Evolutionary conservation across 768 basidiomycete genomes (phyloP).

Genomic region (Thelephora aurantiotincta): DNA sequence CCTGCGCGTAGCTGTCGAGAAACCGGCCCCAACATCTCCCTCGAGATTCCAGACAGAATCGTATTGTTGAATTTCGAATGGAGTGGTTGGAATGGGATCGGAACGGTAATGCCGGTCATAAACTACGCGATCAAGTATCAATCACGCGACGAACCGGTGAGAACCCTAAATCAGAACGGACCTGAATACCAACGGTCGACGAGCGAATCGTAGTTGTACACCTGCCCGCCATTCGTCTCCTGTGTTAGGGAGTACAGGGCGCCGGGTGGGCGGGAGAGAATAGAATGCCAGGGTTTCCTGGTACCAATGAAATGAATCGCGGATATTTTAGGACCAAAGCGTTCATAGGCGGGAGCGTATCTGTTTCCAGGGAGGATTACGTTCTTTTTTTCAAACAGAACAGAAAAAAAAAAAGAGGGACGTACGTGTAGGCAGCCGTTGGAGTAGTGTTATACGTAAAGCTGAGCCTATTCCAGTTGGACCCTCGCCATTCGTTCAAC

Average conservation of each 20-base stretch:
- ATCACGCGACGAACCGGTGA: too few species aligned
- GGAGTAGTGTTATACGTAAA: slow-evolving; percentile 99
- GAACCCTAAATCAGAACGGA: slow-evolving; percentile 14
- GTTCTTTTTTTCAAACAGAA: not conserved
- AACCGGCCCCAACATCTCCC: slow-evolving; percentile 20
- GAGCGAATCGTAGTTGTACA: slow-evolving; percentile 68
- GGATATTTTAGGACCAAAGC: slow-evolving; percentile 78
- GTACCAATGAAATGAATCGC: slow-evolving; percentile 90
- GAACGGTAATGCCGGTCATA: slow-evolving; percentile 84
- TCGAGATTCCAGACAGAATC: slow-evolving; percentile 62
- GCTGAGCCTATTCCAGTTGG: slow-evolving; percentile 84
- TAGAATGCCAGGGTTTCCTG: slow-evolving; percentile 88
- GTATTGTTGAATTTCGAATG: slow-evolving; percentile 56
- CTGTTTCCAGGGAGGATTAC: slow-evolving; percentile 27
- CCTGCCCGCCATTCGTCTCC: slow-evolving; percentile 23
- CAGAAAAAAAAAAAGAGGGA: slow-evolving; percentile 13
- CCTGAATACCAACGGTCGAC: slow-evolving; percentile 79
- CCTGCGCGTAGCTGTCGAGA: slow-evolving; percentile 13
- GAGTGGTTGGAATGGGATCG: slow-evolving; percentile 19
- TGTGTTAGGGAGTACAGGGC: slow-evolving; percentile 16
- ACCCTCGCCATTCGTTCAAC: slow-evolving; percentile 87
- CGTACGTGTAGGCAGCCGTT: slow-evolving; percentile 91
- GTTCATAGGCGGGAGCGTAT: slow-evolving; percentile 93
- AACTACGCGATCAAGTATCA: too few species aligned
- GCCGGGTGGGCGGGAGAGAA: slow-evolving; percentile 54